A percentile compares a stretch with the other conserved stretches of the same genome.
These are phyloP conservation scores for Lentinula guzmanii DNA, from an alignment of 768 basidiomycete species.

Conservation along the genomic window DNA sequence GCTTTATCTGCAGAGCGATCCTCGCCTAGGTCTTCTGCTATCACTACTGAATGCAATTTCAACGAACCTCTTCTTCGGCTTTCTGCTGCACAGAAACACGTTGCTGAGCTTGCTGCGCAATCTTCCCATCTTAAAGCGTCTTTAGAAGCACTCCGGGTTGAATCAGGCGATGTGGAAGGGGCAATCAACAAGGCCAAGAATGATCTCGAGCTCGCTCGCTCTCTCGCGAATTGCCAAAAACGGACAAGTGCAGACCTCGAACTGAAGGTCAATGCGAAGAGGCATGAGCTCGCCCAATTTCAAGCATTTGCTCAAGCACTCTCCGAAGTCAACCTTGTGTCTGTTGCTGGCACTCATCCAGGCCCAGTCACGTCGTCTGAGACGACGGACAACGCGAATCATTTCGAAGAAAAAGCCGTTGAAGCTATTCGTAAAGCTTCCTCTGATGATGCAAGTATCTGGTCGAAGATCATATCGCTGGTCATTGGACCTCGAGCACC, in stretches of 20 bases:
- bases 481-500: constrained; percentile 28
- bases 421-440: constrained; percentile 37
- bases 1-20: background rate
- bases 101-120: background rate
- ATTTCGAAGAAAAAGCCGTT: constrained; percentile 35
- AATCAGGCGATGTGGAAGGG: background rate
- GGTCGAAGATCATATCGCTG: constrained; percentile 34
- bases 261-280: background rate
- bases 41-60: too few species aligned
- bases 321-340: background rate
- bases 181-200: background rate
- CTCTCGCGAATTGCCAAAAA: constrained; percentile 1
- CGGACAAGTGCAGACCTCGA: background rate
- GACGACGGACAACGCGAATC: background rate
- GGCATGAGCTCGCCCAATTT: constrained; percentile 3
- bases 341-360: constrained; percentile 3
- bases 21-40: background rate
- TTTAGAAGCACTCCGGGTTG: background rate
- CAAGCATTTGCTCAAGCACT: background rate
- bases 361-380: background rate
- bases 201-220: background rate
- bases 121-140: background rate
- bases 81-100: background rate
- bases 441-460: constrained; percentile 29
- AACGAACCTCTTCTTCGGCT: background rate